Percentiles rank a stretch among this genome's conserved stretches.
Evolutionary conservation across 2,329 filamentous ascomycete species (phyloP).

Genomic region (Neoarthrinium moseri): DNA sequence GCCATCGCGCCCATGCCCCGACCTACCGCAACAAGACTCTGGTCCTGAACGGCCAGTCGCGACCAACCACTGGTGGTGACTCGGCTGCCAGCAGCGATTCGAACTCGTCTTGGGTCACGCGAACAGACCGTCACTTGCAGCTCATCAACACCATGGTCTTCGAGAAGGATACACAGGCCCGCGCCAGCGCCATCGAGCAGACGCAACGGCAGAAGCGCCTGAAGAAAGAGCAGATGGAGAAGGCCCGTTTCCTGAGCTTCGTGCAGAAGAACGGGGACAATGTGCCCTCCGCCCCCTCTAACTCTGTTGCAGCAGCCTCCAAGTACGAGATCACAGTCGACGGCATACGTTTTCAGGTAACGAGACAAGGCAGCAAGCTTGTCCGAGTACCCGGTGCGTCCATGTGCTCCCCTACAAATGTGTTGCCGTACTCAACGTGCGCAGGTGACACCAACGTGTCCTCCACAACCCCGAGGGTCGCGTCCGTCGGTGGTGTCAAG

Average conservation of each 20-base stretch:
- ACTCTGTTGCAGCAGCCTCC: constrained; percentile 29
- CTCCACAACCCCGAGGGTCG: constrained; percentile 71
- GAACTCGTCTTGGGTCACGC: constrained; percentile 75
- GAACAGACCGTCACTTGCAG: constrained; percentile 75
- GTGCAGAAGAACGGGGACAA: constrained; percentile 34
- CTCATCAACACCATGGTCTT: constrained; percentile 80
- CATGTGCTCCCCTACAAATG: constrained; percentile 51
- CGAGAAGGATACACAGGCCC: constrained; percentile 68
- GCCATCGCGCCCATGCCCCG: constrained; percentile 23
- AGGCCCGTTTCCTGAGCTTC: constrained; percentile 49
- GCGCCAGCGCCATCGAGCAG: constrained; percentile 70
- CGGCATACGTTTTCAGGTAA: constrained; percentile 71
- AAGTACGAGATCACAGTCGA: constrained; percentile 66
- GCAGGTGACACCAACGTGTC: constrained; percentile 59
- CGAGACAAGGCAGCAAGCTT: constrained; percentile 79
- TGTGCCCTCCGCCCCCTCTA: constrained; percentile 22
- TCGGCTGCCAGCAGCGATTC: constrained; percentile 37
- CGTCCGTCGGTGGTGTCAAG: constrained; percentile 71
- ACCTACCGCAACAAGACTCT: constrained; percentile 30
- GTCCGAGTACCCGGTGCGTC: constrained; percentile 63
- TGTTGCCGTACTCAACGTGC: constrained; percentile 17
- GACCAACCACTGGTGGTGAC: constrained; percentile 24
- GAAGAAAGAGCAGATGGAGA: constrained; percentile 56
- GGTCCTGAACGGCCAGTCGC: constrained; percentile 26
- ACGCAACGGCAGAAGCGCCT: constrained; percentile 58